These are phyloP conservation scores for Trametes cinnabarina DNA, from an alignment of 768 basidiomycete species.

Conservation along the genomic window DNA sequence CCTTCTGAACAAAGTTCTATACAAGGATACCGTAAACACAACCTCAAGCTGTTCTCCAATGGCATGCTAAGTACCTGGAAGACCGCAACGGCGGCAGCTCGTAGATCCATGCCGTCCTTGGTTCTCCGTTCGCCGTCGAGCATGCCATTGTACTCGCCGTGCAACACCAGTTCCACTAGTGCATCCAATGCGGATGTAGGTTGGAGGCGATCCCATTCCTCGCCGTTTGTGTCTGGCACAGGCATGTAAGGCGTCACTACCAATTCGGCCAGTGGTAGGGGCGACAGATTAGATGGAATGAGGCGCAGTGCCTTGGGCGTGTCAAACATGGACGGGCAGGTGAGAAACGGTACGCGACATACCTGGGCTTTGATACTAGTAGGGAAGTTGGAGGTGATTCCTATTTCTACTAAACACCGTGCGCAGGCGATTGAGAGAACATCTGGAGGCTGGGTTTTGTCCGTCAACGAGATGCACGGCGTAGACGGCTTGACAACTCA, in stretches of 20 bases:
- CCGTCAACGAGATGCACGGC: not conserved
- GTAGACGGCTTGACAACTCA: constrained; percentile 34
- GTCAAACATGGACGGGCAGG: not conserved
- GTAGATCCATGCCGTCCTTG: constrained; percentile 69
- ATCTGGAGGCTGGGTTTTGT: constrained; percentile 53
- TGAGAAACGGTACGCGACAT: constrained; percentile 16
- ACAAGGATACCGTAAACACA: not conserved
- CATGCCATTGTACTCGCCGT: constrained; percentile 83
- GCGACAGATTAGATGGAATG: constrained; percentile 49
- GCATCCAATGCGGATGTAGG: constrained; percentile 78
- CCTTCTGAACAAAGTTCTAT: constrained; percentile 75
- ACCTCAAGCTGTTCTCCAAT: not conserved
- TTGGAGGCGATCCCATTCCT: constrained; percentile 90
- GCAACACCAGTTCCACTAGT: constrained; percentile 75
- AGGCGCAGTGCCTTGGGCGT: constrained; percentile 49
- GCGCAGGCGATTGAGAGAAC: constrained; percentile 47
- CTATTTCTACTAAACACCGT: constrained; percentile 82
- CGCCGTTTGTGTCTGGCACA: constrained; percentile 79
- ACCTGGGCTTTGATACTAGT: constrained; percentile 85
- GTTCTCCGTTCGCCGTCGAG: constrained; percentile 52
- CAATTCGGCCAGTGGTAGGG: constrained; percentile 63
- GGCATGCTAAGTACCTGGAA: constrained; percentile 68
- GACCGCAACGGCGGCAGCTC: constrained; percentile 73
- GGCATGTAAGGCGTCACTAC: constrained; percentile 72
- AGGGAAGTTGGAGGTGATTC: constrained; percentile 92